Base-by-base conservation (phyloP, 192 early-diverging fungal species). In the Coemansia sp. region DNA sequence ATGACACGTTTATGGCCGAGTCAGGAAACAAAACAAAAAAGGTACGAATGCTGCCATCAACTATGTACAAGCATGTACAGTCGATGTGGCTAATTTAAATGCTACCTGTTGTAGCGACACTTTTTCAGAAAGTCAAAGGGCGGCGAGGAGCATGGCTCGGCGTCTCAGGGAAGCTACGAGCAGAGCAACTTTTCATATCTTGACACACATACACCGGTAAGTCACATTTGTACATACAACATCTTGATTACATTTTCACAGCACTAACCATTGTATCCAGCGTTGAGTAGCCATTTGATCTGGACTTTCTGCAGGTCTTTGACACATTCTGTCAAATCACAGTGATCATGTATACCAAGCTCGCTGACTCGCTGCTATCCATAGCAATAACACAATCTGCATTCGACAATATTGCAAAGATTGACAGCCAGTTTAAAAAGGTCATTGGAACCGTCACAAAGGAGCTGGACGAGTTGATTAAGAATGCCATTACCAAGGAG, bases 281-380 rank as follows among this genome's bases (percentile, higher is more conserved):
- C 14, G 12, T 16, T 3, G 8, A 37, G 48, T 69, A 69, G 65
- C 87, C 88, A 14, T 88, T 86, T 61, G 88, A 89, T 58, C 57
- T 89, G 54, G 87, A 88, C 65, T 89, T 86, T 75, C 65, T 89
- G 31, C 87, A 89, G 58, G 84, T 84, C 21, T 88, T 88, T 65
- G 87, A 85, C 67, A 87, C 88, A 35, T 72, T 89, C 19, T 85
- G 85, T 45, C 86, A 89, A 56, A 82, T 88, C 11, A 72, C 87
- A 5, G 75, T 78, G 4, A 85, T 88, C 47, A 82, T 85, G 59
- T 89, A 89, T 66, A 78, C 72, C 56, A 76, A 76, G 64, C 68
- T 83, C 7, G 70, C 81, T 14, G 81, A 83, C 54, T 72, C 69
- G 53, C 65, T 83, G 53, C 53, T 61, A 12, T 65, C 75, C 3